A percentile compares a stretch with the other conserved stretches of the same genome.
phyloP scores from a whole-genome alignment of 176 grass and related monocot species.

The Ensete ventricosum region DNA sequence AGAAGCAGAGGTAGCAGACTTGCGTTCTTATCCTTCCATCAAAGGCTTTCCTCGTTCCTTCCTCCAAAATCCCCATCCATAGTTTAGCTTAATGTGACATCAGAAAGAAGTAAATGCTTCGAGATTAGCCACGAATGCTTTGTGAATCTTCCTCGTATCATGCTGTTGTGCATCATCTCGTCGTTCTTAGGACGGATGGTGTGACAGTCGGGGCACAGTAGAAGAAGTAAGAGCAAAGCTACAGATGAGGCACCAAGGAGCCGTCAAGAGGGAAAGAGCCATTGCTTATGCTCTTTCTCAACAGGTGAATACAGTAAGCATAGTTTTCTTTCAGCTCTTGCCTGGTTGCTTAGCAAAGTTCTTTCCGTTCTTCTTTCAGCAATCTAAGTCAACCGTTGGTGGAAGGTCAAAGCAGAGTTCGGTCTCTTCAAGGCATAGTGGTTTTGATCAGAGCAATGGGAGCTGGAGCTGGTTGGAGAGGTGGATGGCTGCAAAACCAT shows the following conservation, averaged over 20 bases:
- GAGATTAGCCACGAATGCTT: too few relatives aligned
- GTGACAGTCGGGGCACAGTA: slow-evolving; percentile 65
- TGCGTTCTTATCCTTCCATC: too few relatives aligned
- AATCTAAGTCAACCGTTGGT: slow-evolving; percentile 29
- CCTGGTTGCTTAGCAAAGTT: too few relatives aligned
- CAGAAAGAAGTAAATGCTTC: too few relatives aligned
- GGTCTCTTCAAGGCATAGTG: slow-evolving; percentile 35
- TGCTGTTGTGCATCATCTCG: background rate
- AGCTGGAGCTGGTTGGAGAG: slow-evolving; percentile 93
- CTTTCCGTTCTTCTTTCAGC: slow-evolving; percentile 29
- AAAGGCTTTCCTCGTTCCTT: too few relatives aligned
- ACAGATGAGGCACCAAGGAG: slow-evolving; percentile 78
- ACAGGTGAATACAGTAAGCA: slow-evolving; percentile 24
- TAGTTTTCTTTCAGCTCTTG: background rate
- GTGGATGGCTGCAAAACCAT: slow-evolving; percentile 87
- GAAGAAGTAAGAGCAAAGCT: slow-evolving; percentile 76
- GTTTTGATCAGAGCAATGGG: slow-evolving; percentile 54
- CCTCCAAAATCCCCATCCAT: too few relatives aligned
- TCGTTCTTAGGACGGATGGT: slow-evolving; percentile 81
- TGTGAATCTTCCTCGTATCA: too few relatives aligned
- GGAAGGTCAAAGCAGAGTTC: slow-evolving; percentile 34
- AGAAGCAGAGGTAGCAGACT: too few relatives aligned
- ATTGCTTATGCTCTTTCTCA: slow-evolving; percentile 65
- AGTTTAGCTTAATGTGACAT: too few relatives aligned
- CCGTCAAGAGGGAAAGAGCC: slow-evolving; percentile 72